Percentiles rank a stretch among this genome's conserved stretches.
These are phyloP conservation scores for Starmerella potacharoeniae DNA, from an alignment of 805 yeast species.

Conservation along the genomic window DNA sequence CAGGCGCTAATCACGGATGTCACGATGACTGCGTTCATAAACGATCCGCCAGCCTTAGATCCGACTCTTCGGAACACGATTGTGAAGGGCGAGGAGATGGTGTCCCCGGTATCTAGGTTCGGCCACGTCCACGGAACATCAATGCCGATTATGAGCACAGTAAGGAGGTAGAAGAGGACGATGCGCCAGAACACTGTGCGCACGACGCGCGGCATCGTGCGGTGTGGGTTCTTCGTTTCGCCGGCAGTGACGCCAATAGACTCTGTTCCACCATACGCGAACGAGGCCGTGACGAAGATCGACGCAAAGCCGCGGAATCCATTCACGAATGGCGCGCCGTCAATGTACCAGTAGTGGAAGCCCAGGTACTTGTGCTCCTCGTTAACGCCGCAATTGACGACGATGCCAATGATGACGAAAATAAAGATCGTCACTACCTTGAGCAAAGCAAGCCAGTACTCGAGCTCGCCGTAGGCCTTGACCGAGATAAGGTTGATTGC, in stretches of 20 bases:
- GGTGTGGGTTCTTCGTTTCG: slow-evolving; percentile 48
- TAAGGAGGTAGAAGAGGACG: slow-evolving; percentile 40
- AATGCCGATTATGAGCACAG: slow-evolving; percentile 47
- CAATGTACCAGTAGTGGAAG: slow-evolving; percentile 41
- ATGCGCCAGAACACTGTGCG: slow-evolving; percentile 47
- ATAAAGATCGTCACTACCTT: slow-evolving; percentile 58
- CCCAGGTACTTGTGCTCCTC: slow-evolving; percentile 32
- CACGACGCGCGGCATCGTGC: slow-evolving; percentile 47
- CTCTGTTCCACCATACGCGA: slow-evolving; percentile 49
- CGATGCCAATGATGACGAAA: slow-evolving; percentile 45
- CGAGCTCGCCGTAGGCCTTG: slow-evolving; percentile 43
- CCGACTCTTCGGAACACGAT: slow-evolving; percentile 37
- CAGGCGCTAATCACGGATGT: slow-evolving; percentile 43
- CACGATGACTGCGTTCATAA: slow-evolving; percentile 48
- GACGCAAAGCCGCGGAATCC: slow-evolving; percentile 37
- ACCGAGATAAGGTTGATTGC: slow-evolving; percentile 40
- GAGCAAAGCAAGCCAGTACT: slow-evolving; percentile 55
- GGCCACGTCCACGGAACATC: slow-evolving; percentile 49
- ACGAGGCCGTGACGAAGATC: slow-evolving; percentile 46
- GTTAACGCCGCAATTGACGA: slow-evolving; percentile 48
- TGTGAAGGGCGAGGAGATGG: slow-evolving; percentile 39
- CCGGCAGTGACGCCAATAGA: slow-evolving; percentile 49
- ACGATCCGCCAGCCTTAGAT: slow-evolving; percentile 37
- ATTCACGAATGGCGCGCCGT: slow-evolving; percentile 35
- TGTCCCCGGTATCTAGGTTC: slow-evolving; percentile 31